phyloP scores from a whole-genome alignment of 2,329 filamentous ascomycete genomes.

The Claviceps pazoutovae region DNA sequence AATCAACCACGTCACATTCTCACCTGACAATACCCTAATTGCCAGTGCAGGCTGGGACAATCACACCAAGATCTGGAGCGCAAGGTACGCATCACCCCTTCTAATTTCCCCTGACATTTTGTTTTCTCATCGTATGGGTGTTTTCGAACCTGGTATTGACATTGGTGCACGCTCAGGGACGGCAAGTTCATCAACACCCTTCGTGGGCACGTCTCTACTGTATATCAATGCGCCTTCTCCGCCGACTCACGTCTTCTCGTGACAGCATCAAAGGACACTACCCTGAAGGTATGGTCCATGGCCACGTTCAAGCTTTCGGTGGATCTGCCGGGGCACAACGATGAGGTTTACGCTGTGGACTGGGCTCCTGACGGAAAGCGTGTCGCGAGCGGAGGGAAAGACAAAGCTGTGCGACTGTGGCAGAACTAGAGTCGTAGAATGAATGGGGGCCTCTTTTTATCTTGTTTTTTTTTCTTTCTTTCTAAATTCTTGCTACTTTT shows the following conservation, averaged over 20 bases:
- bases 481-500: neutral
- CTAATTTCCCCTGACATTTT: neutral
- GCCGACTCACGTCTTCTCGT: constrained; percentile 83
- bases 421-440: constrained; percentile 32
- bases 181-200: constrained; percentile 76
- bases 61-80: constrained; percentile 84
- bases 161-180: constrained; percentile 27
- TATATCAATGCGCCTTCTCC: constrained; percentile 87
- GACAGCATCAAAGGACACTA: constrained; percentile 81
- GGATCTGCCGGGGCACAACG: constrained; percentile 79
- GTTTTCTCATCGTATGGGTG: neutral
- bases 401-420: constrained; percentile 64
- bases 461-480: neutral
- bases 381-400: constrained; percentile 84
- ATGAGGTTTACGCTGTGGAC: constrained; percentile 88
- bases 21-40: constrained; percentile 74
- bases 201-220: constrained; percentile 74
- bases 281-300: constrained; percentile 90
- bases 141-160: neutral
- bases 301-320: constrained; percentile 63
- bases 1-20: constrained; percentile 91
- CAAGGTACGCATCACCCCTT: constrained; percentile 33
- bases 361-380: constrained; percentile 86
- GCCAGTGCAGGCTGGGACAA: constrained; percentile 90
- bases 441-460: neutral